Percentiles rank a stretch among this genome's conserved stretches.
These are phyloP conservation scores for Spergularia bocconei DNA, from an alignment of 148 eudicot species.

Conservation along the genomic window DNA sequence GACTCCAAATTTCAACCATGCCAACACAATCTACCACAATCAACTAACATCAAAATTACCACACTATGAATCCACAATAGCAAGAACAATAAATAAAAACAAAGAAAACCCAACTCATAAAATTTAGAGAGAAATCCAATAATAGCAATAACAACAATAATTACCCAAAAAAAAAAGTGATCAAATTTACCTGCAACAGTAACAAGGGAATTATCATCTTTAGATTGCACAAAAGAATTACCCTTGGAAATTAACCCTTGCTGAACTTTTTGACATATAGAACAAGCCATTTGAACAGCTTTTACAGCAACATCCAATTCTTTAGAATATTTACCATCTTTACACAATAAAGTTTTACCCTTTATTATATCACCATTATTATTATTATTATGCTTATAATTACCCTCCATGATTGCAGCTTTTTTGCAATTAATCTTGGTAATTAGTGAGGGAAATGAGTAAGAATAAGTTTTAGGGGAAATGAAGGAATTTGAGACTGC, in stretches of 20 bases:
- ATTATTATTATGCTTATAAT: neutral
- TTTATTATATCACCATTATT: neutral
- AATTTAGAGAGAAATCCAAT: no score
- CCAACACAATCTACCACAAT: neutral
- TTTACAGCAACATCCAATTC: slow-evolving; percentile 80
- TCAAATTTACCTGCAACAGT: slow-evolving; percentile 67
- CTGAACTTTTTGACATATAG: slow-evolving; percentile 67
- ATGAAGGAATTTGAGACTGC: neutral
- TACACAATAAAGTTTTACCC: neutral
- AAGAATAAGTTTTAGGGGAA: neutral
- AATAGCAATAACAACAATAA: no score
- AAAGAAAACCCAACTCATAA: neutral
- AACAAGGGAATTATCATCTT: slow-evolving; percentile 78
- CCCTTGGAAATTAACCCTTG: slow-evolving; percentile 40
- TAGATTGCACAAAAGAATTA: slow-evolving; percentile 45
- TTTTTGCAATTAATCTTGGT: neutral
- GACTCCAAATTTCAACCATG: no score
- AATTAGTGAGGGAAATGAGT: neutral
- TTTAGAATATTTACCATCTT: slow-evolving; percentile 28
- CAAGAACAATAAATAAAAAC: neutral
- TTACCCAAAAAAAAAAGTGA: neutral
- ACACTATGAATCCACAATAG: neutral
- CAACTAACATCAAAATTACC: neutral
- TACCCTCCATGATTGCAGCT: slow-evolving; percentile 18
- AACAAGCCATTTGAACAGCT: slow-evolving; percentile 82